phyloP scores from a whole-genome alignment of 176 grass and related monocot genomes.

The Raddia distichophylla region DNA sequence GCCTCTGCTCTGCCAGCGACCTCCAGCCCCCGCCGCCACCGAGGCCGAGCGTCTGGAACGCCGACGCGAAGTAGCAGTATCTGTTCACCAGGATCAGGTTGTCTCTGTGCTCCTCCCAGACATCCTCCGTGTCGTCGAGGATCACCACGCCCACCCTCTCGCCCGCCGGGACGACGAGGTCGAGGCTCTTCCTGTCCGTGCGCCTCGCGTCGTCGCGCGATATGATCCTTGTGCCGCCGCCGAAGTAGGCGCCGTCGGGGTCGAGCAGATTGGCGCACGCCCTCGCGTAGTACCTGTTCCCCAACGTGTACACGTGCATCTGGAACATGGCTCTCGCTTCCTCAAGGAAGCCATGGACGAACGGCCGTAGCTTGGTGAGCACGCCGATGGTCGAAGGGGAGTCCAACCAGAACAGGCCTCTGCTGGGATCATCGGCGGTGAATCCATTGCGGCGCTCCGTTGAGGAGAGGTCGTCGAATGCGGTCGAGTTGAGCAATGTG shows the following conservation, averaged over 20 bases:
- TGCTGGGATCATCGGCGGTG: slow-evolving; percentile 42
- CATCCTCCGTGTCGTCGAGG: slow-evolving; percentile 62
- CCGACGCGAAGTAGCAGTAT: slow-evolving; percentile 66
- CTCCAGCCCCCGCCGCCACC: not conserved
- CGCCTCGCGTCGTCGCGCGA: slow-evolving; percentile 52
- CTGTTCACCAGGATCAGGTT: slow-evolving; percentile 77
- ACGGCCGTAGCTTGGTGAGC: slow-evolving; percentile 72
- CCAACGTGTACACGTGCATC: slow-evolving; percentile 74
- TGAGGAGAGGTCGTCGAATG: slow-evolving; percentile 35
- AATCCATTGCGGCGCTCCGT: slow-evolving; percentile 40
- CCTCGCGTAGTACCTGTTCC: slow-evolving; percentile 42
- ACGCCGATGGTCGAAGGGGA: not conserved
- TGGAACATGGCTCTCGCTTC: slow-evolving; percentile 62
- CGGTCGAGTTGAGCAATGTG: slow-evolving; percentile 64
- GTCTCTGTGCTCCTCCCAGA: slow-evolving; percentile 61
- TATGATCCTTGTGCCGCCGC: slow-evolving; percentile 44
- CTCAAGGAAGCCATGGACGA: slow-evolving; percentile 52
- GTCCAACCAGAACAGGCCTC: slow-evolving; percentile 52
- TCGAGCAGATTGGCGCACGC: slow-evolving; percentile 61
- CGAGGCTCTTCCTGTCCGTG: slow-evolving; percentile 52
- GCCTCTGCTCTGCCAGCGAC: slow-evolving; percentile 53
- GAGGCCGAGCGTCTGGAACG: slow-evolving; percentile 26
- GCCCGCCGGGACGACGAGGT: slow-evolving; percentile 61
- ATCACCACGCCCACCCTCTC: slow-evolving; percentile 50
- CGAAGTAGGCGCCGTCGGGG: slow-evolving; percentile 59